phyloP scores from a whole-genome alignment of 2,329 filamentous ascomycete genomes.

The Nigrospora oryzae region DNA sequence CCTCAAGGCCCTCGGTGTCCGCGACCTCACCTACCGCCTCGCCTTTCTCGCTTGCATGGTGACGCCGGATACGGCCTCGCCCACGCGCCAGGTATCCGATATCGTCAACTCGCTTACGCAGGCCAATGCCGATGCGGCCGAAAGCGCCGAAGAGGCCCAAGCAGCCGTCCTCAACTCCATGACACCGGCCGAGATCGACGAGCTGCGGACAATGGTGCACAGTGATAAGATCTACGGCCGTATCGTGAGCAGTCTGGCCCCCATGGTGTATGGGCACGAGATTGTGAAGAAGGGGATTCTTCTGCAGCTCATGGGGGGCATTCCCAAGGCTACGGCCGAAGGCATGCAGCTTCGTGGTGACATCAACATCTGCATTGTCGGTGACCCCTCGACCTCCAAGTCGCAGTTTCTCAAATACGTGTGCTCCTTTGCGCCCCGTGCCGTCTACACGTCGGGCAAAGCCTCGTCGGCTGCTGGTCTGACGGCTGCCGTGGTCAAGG shows the following conservation, averaged over 20 bases:
- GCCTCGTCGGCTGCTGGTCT: slow-evolving; percentile 95
- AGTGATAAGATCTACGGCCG: slow-evolving; percentile 91
- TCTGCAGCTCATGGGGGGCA: slow-evolving; percentile 91
- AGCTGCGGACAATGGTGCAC: slow-evolving; percentile 88
- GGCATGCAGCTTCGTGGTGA: slow-evolving; percentile 94
- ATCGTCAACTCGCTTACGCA: slow-evolving; percentile 80
- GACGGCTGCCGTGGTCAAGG: slow-evolving; percentile 93
- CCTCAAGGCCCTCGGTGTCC: slow-evolving; percentile 85
- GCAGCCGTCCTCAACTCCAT: slow-evolving; percentile 80
- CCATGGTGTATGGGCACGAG: slow-evolving; percentile 94
- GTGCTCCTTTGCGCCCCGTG: slow-evolving; percentile 90
- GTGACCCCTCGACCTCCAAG: slow-evolving; percentile 93
- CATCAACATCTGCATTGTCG: slow-evolving; percentile 97
- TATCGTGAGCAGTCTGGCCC: slow-evolving; percentile 86
- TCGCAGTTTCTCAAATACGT: slow-evolving; percentile 98
- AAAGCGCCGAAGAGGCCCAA: slow-evolving; percentile 77
- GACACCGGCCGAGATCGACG: slow-evolving; percentile 79
- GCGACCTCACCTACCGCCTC: slow-evolving; percentile 88
- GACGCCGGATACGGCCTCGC: slow-evolving; percentile 74
- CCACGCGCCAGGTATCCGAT: slow-evolving; percentile 71
- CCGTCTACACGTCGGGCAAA: slow-evolving; percentile 96
- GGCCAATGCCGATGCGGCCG: slow-evolving; percentile 56
- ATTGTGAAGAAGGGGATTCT: slow-evolving; percentile 96
- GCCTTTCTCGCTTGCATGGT: slow-evolving; percentile 98
- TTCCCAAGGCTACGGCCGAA: slow-evolving; percentile 84